Percentiles rank a stretch among this genome's conserved stretches.
Evolutionary conservation across 805 yeast species (phyloP).

Genomic region (Wickerhamiella hasegawae): DNA sequence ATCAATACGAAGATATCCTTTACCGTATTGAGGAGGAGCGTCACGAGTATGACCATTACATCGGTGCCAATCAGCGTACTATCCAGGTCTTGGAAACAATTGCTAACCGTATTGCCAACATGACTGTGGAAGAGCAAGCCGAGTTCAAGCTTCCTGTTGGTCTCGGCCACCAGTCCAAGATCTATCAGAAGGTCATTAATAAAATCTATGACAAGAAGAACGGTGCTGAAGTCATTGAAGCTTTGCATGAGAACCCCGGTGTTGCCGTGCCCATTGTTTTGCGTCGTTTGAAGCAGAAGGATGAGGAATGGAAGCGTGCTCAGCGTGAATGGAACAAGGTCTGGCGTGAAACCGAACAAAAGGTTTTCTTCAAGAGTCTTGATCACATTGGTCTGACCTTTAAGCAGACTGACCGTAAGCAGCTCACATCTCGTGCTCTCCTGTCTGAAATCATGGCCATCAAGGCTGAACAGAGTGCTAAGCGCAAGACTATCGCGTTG

Average conservation of each 20-base stretch:
- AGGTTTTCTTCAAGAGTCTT: slow-evolving; percentile 79
- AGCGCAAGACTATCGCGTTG: slow-evolving; percentile 69
- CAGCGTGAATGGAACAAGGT: slow-evolving; percentile 98
- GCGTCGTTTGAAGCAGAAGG: slow-evolving; percentile 88
- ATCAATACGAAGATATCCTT: slow-evolving; percentile 91
- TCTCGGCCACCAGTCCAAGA: slow-evolving; percentile 84
- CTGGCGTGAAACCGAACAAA: slow-evolving; percentile 97
- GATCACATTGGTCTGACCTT: slow-evolving; percentile 93
- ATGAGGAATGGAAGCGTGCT: slow-evolving; percentile 96
- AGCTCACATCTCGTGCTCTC: slow-evolving; percentile 75
- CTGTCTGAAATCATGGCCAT: slow-evolving; percentile 85
- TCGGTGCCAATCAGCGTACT: slow-evolving; percentile 88
- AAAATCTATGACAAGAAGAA: slow-evolving; percentile 88
- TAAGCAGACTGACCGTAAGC: slow-evolving; percentile 90
- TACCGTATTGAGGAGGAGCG: slow-evolving; percentile 95
- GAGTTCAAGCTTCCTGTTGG: slow-evolving; percentile 82
- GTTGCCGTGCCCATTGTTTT: slow-evolving; percentile 88
- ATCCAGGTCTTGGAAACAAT: slow-evolving; percentile 92
- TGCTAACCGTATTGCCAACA: slow-evolving; percentile 81
- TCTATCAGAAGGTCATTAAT: slow-evolving; percentile 83
- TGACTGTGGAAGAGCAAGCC: slow-evolving; percentile 82
- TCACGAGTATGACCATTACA: slow-evolving; percentile 89
- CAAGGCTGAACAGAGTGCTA: slow-evolving; percentile 79
- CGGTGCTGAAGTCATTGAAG: slow-evolving; percentile 92
- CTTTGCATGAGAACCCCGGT: slow-evolving; percentile 87